Conservation (phyloP, 75 land plant species). For the Chamaecyparis obtusa region DNA sequence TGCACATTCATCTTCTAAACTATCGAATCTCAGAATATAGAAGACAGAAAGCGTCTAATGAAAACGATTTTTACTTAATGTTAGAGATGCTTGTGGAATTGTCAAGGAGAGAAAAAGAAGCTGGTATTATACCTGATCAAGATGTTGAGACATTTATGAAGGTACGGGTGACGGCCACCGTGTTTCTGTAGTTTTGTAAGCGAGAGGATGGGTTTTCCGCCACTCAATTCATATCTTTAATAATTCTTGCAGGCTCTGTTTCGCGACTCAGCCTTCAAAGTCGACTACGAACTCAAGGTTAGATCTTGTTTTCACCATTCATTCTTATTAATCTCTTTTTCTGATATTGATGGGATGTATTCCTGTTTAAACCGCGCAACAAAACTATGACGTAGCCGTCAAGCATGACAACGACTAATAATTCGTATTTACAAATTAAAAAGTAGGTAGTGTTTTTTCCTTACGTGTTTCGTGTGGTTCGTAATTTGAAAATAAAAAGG, state of each 20-base stretch:
- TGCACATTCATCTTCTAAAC: neutral
- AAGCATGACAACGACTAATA: too few species aligned
- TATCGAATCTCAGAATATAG: neutral
- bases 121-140: constrained; percentile 32
- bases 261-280: neutral
- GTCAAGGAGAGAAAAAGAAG: constrained; percentile 27
- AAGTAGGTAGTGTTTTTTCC: too few species aligned
- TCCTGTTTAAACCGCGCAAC: too few species aligned
- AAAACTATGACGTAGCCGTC: too few species aligned
- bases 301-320: neutral
- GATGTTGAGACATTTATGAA: constrained; percentile 37
- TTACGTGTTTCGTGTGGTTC: too few species aligned
- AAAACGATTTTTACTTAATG: neutral
- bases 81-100: constrained; percentile 33
- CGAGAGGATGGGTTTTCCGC: too few species aligned
- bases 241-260: neutral
- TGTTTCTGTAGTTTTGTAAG: neutral
- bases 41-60: neutral
- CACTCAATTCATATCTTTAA: neutral
- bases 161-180: neutral
- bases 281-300: neutral
- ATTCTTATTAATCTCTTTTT: too few species aligned
- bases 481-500: too few species aligned
- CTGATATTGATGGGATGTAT: too few species aligned
- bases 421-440: too few species aligned